Evolutionary conservation across 345 rosid species (phyloP).

Genomic region (Triadica sebifera): DNA sequence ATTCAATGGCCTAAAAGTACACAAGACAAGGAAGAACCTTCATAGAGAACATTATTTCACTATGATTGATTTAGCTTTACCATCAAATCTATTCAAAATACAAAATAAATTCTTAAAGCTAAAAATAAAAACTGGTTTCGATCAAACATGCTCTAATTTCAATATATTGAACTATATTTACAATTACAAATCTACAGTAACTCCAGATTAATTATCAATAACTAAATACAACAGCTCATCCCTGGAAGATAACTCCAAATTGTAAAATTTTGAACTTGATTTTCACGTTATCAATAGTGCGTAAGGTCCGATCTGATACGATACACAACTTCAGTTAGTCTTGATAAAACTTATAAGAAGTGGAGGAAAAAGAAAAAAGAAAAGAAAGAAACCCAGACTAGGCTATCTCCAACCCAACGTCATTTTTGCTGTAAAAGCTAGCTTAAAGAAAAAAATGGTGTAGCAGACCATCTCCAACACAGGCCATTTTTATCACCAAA

Average conservation of each 20-base stretch:
- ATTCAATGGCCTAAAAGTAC: too few relatives aligned
- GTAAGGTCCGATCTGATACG: too few relatives aligned
- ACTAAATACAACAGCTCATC: not conserved
- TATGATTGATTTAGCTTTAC: not conserved
- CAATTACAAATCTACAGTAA: not conserved
- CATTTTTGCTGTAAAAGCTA: too few relatives aligned
- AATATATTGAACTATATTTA: not conserved
- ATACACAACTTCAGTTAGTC: too few relatives aligned
- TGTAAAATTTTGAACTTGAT: not conserved
- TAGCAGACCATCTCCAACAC: too few relatives aligned
- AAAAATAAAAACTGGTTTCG: not conserved
- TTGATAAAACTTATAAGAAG: not conserved
- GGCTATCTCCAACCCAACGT: too few relatives aligned
- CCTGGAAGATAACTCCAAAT: not conserved
- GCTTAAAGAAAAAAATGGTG: too few relatives aligned
- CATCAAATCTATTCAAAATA: not conserved
- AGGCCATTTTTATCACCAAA: too few relatives aligned
- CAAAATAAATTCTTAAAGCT: not conserved
- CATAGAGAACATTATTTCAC: not conserved
- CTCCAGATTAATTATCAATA: not conserved
- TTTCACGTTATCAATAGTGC: not conserved
- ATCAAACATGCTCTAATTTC: not conserved
- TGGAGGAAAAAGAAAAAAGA: not conserved
- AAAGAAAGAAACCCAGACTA: not conserved
- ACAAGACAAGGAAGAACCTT: too few relatives aligned